Base-by-base conservation (phyloP, 306 rosid genomes). In the Casuarina cunninghamiana region DNA sequence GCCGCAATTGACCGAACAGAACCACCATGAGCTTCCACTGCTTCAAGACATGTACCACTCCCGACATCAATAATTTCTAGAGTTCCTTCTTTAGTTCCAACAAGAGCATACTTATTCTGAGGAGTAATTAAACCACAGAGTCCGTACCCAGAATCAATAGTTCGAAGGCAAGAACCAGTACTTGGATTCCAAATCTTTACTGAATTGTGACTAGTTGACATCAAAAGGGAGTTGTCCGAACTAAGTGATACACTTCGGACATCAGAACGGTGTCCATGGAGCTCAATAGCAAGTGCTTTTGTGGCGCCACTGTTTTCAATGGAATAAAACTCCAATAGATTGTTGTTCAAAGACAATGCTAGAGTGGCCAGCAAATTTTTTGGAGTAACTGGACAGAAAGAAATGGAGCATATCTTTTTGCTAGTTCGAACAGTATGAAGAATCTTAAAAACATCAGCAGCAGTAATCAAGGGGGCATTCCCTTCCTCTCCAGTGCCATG, bases 201-300 rank as follows among this genome's bases (percentile, higher is more conserved):
- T 1, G 96, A 88, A 84, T 91, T 89, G 82, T 95, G 97, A 87
- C 98, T 95, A 65, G 97, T 95, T 81, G 98, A 95, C 95, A 95
- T 83, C 86, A 95, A 86, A 83, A 92, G 87, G 48, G 88, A 73
- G 81, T 87, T 95, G 83, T 95, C 98, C 2, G 96, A 91, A 83
- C 97, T 92, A 73, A 95, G 98, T 2, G 97, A 75, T 49, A 92
- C 88, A 85, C 98, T 92, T 83, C 97, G 88, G 72, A 95, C 84
- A 84, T 88, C 96, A 58, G 98, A 91, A 54, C 97, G 96, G 73
- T 95, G 97, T 51, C 98, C 98, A 66, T 91, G 97, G 75, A 95
- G 97, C 80, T 92, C 97, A 69, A 95, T 78, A 68, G 79, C 84
- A 80, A 86, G 95, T 72, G 88, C 69, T 83, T 88, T 89, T 63